Evolutionary conservation across 129 eudicot species (phyloP).

Genomic region (Arctium lappa): DNA sequence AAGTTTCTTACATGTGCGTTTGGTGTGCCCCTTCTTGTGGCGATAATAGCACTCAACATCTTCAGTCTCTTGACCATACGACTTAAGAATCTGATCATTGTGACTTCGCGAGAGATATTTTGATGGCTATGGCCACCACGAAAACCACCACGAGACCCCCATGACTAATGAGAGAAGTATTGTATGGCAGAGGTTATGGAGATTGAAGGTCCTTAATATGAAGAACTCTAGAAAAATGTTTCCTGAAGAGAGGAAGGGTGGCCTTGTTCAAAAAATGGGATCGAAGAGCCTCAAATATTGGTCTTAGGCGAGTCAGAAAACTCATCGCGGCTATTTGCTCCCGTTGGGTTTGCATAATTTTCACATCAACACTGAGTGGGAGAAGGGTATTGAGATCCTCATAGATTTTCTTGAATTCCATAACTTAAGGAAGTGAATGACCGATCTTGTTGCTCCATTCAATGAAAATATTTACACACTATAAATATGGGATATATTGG

Average conservation of each 20-base stretch:
- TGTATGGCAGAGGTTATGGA: background rate
- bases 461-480: background rate
- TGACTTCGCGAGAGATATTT: background rate
- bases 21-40: too few species aligned
- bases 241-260: background rate
- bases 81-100: too few species aligned
- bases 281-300: background rate
- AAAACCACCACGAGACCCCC: background rate
- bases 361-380: too few species aligned
- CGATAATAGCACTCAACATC: too few species aligned
- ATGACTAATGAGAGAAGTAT: too few species aligned
- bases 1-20: too few species aligned
- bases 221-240: too few species aligned
- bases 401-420: background rate
- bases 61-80: too few species aligned
- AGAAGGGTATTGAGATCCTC: background rate
- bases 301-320: background rate
- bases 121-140: background rate
- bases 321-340: background rate
- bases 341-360: background rate
- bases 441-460: background rate
- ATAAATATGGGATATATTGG: background rate
- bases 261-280: background rate
- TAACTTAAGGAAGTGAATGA: too few species aligned
- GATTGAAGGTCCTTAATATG: background rate